Evolutionary conservation across 306 rosid species (phyloP), one percentile per base, ranked within the genome.

Genomic region (Glycine soja): DNA sequence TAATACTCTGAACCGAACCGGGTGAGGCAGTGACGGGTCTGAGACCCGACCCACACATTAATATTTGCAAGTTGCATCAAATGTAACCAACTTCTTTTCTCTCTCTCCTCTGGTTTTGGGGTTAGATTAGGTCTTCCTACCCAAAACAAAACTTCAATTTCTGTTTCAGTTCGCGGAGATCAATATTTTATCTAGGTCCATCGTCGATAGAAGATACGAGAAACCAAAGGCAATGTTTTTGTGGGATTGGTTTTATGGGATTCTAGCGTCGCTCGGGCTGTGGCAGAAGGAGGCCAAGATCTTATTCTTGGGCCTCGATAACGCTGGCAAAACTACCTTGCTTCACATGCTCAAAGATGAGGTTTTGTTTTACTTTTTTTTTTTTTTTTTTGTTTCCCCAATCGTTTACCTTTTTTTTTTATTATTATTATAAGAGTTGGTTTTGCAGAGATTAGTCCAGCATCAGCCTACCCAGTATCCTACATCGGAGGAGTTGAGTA

Each of bases 251-350:
- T 90, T 93, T 74, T 91, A 93, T 70, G 98, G 97, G 32, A 77
- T 93, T 87, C 89, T 93, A 65, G 93, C 98, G 3, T 93, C 98
- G 30, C 93, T 91, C 13, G 98, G 98, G 1, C 70, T 93, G 42
- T 93, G 98, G 97, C 97, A 93, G 80, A 93, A 93, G 80, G 98
- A 93, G 87, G 98, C 98, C 42, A 93, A 93, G 92, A 93, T 93
- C 93, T 87, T 93, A 67, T 93, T 93, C 86, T 78, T 91, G 76
- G 98, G 98, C 11, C 98, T 93, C 24, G 97, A 93, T 71, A 93
- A 93, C 82, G 97, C 98, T 2, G 97, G 98, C 6, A 93, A 93
- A 83, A 93, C 98, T 52, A 93, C 98, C 73, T 80, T 93, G 86
- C 98, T 93, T 76, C 98, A 93, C 66, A 93, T 93, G 98, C 96